phyloP scores from a whole-genome alignment of 2,329 filamentous ascomycete genomes.

The Paradendryphiella salina region DNA sequence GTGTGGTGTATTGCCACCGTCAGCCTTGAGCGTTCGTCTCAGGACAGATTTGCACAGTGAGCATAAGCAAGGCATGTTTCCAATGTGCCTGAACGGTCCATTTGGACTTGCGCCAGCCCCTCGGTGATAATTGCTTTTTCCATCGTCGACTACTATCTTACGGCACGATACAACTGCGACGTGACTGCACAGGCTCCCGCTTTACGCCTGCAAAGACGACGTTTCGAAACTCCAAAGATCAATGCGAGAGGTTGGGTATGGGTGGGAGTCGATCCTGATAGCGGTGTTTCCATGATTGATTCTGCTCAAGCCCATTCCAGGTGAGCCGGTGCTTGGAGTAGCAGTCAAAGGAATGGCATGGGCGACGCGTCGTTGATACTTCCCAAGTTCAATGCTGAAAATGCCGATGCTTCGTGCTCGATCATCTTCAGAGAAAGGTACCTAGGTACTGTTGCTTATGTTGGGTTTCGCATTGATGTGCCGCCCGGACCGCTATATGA shows the following conservation, averaged over 20 bases:
- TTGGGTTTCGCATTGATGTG: neutral
- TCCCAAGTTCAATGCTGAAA: no score
- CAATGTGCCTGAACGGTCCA: neutral
- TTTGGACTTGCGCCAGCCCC: neutral
- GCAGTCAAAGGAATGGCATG: no score
- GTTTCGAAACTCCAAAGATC: neutral
- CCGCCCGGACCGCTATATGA: neutral
- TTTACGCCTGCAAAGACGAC: neutral
- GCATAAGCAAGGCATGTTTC: neutral
- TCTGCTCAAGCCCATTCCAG: no score
- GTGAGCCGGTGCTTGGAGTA: no score
- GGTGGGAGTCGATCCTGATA: no score
- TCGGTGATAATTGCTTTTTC: neutral
- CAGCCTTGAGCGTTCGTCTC: neutral
- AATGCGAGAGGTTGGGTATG: neutral
- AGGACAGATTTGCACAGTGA: neutral
- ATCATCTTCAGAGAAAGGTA: neutral
- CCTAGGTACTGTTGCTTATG: neutral
- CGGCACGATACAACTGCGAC: no score
- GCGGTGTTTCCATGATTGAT: no score
- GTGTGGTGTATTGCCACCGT: neutral
- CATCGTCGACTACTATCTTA: neutral
- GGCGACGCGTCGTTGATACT: no score
- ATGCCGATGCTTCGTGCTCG: no score
- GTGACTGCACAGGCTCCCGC: neutral